A percentile compares a stretch with the other conserved stretches of the same genome.
Conservation (phyloP, 192 early-diverging fungal species). For the Powellomyces hirtus region DNA sequence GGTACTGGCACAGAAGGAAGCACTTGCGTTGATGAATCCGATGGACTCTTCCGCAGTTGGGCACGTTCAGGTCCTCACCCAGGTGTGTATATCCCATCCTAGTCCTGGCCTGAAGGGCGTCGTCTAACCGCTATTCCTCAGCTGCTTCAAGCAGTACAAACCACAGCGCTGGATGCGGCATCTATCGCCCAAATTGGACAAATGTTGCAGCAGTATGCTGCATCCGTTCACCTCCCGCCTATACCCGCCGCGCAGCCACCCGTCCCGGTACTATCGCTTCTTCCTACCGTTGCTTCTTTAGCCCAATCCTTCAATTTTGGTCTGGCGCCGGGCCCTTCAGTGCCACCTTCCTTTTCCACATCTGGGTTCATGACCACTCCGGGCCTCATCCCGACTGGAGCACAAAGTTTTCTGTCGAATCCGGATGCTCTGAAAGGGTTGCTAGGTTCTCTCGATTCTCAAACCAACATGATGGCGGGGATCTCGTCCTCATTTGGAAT, state of each 20-base stretch:
- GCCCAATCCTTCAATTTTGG: not conserved
- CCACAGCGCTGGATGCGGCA: conserved; percentile 28
- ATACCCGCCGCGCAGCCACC: not conserved
- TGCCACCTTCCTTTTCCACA: not conserved
- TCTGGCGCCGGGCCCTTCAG: conserved; percentile 2
- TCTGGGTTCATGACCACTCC: too few species aligned
- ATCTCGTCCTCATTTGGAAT: not conserved
- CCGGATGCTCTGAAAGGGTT: conserved; percentile 18
- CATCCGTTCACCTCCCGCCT: not conserved
- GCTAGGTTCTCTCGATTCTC: conserved; percentile 1
- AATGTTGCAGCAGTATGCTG: conserved; percentile 43
- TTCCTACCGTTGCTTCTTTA: not conserved
- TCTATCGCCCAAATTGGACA: conserved; percentile 45
- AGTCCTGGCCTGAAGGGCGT: not conserved
- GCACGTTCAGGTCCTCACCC: conserved; percentile 35
- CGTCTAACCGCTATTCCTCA: conserved; percentile 8
- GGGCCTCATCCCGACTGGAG: not conserved
- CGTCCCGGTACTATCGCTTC: not conserved
- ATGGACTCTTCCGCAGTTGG: conserved; percentile 16
- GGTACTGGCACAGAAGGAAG: conserved; percentile 39
- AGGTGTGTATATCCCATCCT: conserved; percentile 24
- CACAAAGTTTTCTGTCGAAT: conserved; percentile 1
- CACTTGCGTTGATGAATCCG: conserved; percentile 32
- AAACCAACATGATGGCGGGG: not conserved
- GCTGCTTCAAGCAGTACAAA: conserved; percentile 46